phyloP scores from a whole-genome alignment of 345 rosid species.

The Rhodomyrtus tomentosa region DNA sequence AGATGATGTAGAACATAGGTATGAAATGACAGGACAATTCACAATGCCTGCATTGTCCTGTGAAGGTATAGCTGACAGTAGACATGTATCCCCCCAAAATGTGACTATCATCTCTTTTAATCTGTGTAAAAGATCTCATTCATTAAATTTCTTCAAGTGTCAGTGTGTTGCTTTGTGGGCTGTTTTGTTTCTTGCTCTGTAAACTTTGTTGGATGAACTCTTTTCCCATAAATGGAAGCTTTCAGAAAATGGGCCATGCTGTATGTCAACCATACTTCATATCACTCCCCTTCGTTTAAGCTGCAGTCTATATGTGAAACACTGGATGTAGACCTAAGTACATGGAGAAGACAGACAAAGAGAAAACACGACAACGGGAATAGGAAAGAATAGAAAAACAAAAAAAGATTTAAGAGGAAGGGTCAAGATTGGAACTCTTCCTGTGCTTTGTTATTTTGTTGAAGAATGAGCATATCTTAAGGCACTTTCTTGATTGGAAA shows the following conservation, averaged over 20 bases:
- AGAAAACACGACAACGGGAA: background rate
- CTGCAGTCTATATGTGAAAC: background rate
- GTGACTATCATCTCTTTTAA: background rate
- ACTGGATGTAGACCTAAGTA: background rate
- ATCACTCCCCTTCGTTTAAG: background rate
- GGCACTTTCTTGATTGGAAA: background rate
- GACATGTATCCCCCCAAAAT: background rate
- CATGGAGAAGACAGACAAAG: background rate
- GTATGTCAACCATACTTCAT: background rate
- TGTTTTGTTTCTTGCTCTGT: background rate
- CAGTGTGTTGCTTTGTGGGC: background rate
- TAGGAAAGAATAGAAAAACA: background rate
- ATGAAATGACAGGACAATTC: background rate
- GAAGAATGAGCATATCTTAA: background rate
- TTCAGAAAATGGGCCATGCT: background rate
- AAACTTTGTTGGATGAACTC: background rate
- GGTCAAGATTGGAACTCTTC: background rate
- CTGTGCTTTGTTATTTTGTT: background rate
- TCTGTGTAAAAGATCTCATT: background rate
- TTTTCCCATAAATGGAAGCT: background rate
- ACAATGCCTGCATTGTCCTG: background rate
- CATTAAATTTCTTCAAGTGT: background rate
- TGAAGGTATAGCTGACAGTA: background rate
- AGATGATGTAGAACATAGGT: background rate
- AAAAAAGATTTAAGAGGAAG: background rate